Base-by-base conservation (phyloP, 2,329 filamentous ascomycete species). In the Calonectria henricotiae region DNA sequence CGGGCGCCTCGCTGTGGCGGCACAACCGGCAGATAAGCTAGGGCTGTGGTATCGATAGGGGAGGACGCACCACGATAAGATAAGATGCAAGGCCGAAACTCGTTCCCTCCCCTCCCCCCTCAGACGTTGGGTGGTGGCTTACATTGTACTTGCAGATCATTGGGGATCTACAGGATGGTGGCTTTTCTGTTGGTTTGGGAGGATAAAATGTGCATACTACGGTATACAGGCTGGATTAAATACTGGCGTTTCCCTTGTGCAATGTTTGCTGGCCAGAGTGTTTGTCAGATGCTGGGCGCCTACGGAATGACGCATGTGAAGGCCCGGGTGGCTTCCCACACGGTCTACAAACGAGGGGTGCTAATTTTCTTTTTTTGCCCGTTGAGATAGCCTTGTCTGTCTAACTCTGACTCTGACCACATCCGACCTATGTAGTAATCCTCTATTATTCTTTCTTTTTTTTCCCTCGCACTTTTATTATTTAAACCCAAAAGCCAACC, bases 221-320 rank as follows among this genome's bases (percentile, higher is more conserved):
- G n/a, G 39, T 61, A 20, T n/a, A 43, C 44, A 7, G 15, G 39
- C 39, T 32, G 6, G 43, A 39, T 49, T 25, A 13, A 35, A 49
- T 3, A 15, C 17, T 20, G 2, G 5, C 12, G 23, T 37, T 35
- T 30, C 39, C 51, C 20, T 25, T 5, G 17, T 15, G 37, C 23
- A 30, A 13, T 30, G 15, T 12, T 60, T 27, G 8, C 25, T 17
- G 23, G 55, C 15, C 15, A 23, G 20, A 27, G 30, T 13, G 44
- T 44, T 46, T 54, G 62, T n/a, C 47, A 41, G 30, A 54, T 11
- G 47, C 47, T 15, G 76, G 75, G 73, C 69, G 70, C 27, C 27
- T 30, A 4, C 62, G 65, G 66, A 65, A 69, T 76, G 74, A 77
- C 75, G 73, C 73, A 77, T 74, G 58, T 64, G 37, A 71, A 39